These are phyloP conservation scores for Ceratocystis cubensis DNA, from an alignment of 2,329 filamentous ascomycete genomes.

Conservation along the genomic window DNA sequence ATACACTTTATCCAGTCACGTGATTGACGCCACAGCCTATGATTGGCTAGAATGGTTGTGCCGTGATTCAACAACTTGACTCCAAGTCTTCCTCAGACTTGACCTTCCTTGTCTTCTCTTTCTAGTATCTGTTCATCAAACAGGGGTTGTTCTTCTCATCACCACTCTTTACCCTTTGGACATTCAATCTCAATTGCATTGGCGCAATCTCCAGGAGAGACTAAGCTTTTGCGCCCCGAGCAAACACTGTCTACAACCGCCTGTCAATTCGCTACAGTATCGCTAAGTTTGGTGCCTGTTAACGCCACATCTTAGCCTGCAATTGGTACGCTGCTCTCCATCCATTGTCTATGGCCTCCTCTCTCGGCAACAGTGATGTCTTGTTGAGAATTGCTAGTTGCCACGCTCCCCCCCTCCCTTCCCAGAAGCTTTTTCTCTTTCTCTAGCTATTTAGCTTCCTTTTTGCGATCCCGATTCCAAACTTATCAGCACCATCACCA, in stretches of 20 bases:
- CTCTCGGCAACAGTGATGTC: not conserved
- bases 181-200: conserved; percentile 15
- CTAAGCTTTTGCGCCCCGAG: conserved; percentile 13
- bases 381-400: not conserved
- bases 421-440: not conserved
- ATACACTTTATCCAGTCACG: not conserved
- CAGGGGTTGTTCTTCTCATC: conserved; percentile 15
- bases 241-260: not conserved
- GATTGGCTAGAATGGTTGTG: conserved; percentile 16
- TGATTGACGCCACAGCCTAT: not conserved
- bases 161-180: not conserved
- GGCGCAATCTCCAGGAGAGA: conserved; percentile 18
- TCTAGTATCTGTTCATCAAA: conserved; percentile 12
- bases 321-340: conserved; percentile 7
- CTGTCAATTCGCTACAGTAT: conserved; percentile 3
- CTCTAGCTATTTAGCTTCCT: not conserved
- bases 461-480: not conserved
- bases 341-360: not conserved
- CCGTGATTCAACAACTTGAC: conserved; percentile 8
- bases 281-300: conserved; percentile 3
- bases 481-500: not conserved
- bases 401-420: not conserved
- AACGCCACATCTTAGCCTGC: conserved; percentile 14
- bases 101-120: conserved; percentile 10
- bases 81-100: conserved; percentile 8